These are phyloP conservation scores for Orychophragmus violaceus DNA, from an alignment of 345 rosid genomes.

Conservation along the genomic window DNA sequence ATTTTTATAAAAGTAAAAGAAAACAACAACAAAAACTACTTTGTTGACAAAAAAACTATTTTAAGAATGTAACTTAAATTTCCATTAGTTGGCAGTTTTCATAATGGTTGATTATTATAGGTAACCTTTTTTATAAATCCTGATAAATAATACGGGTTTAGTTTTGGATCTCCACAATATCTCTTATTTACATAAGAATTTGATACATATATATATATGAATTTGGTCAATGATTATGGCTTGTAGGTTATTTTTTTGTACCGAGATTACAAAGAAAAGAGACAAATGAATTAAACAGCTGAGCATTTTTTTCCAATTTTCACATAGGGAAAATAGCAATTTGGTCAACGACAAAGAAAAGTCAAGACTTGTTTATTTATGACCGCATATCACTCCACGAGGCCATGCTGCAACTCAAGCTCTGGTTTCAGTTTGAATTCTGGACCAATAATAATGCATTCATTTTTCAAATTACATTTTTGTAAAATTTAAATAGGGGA, in stretches of 20 bases:
- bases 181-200: neutral
- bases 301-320: neutral
- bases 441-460: neutral
- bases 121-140: neutral
- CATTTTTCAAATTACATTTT: neutral
- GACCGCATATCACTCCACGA: constrained; percentile 32
- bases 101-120: neutral
- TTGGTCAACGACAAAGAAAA: constrained; percentile 27
- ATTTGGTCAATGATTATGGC: constrained; percentile 6
- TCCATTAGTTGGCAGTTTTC: neutral
- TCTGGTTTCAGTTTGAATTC: constrained; percentile 18
- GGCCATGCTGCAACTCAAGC: constrained; percentile 24
- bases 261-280: neutral
- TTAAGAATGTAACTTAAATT: neutral
- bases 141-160: neutral
- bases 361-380: constrained; percentile 23
- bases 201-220: neutral
- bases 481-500: neutral
- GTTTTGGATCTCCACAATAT: neutral
- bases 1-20: neutral
- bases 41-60: neutral
- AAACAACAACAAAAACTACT: neutral
- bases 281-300: neutral
- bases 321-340: constrained; percentile 4
- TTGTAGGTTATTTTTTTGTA: neutral